A percentile compares a stretch with the other conserved stretches of the same genome.
Evolutionary conservation across 2,329 filamentous ascomycete genomes (phyloP).

Genomic region (Lasiodiplodia gonubiensis): DNA sequence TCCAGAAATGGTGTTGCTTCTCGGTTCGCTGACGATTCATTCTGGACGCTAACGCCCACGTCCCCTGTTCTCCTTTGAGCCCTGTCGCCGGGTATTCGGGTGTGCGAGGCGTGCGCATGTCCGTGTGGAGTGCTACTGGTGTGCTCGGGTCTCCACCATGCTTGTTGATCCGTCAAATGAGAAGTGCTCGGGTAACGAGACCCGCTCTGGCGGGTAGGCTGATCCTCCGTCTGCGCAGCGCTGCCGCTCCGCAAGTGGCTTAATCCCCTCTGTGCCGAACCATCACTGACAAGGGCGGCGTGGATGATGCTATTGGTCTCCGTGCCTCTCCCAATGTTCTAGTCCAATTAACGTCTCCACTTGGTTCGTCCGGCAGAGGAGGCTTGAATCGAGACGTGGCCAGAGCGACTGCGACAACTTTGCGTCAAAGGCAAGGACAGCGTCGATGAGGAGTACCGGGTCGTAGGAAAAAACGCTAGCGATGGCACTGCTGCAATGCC

Average conservation of each 20-base stretch:
- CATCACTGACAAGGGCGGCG: background rate
- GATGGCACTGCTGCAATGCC: background rate
- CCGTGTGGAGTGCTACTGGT: conserved; percentile 16
- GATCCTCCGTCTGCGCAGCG: conserved; percentile 13
- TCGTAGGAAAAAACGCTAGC: background rate
- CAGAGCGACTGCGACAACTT: background rate
- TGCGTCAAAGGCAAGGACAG: background rate
- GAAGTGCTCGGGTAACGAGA: conserved; percentile 11
- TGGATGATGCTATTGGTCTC: background rate
- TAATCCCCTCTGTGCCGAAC: background rate
- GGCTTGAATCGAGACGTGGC: background rate
- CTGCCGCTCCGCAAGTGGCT: background rate
- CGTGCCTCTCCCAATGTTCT: background rate
- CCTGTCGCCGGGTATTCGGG: conserved; percentile 22
- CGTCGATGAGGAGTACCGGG: background rate
- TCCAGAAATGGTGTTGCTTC: background rate
- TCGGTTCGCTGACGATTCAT: conserved; percentile 1
- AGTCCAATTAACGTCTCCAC: background rate
- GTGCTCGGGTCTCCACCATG: conserved; percentile 15
- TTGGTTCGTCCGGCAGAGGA: background rate
- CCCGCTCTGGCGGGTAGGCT: conserved; percentile 12
- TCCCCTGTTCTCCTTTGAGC: conserved; percentile 4
- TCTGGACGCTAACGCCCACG: background rate
- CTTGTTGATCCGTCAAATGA: conserved; percentile 17
- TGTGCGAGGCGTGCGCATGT: conserved; percentile 8